Percentiles rank a stretch among this genome's conserved stretches.
Conservation (phyloP, 2,329 filamentous ascomycete species). For the Lasiodiplodia gonubiensis region DNA sequence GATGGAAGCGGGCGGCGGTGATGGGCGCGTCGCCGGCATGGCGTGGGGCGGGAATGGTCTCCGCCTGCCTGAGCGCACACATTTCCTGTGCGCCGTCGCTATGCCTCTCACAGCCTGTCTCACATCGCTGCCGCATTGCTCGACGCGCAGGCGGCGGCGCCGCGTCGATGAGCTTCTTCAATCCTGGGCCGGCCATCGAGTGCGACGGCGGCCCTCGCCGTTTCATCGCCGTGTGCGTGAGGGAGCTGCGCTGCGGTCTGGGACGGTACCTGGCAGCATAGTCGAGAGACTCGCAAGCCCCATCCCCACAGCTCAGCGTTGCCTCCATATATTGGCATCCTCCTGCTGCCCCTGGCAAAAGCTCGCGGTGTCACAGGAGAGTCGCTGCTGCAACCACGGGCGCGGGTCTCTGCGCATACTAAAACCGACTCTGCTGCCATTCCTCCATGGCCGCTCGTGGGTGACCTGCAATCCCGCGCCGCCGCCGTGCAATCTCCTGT, state of each 20-base stretch:
- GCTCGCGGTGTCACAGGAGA: constrained; percentile 45
- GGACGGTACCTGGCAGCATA: constrained; percentile 49
- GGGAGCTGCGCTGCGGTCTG: constrained; percentile 47
- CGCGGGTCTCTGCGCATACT: constrained; percentile 45
- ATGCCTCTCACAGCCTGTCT: constrained; percentile 41
- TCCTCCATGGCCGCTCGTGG: constrained; percentile 42
- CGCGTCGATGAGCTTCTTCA: constrained; percentile 39
- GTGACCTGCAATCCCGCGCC: constrained; percentile 38
- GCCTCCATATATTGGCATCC: constrained; percentile 47
- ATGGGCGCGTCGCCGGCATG: background rate
- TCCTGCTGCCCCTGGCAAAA: constrained; percentile 40
- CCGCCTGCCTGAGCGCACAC: constrained; percentile 12
- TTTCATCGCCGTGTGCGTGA: constrained; percentile 44
- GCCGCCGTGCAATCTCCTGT: constrained; percentile 41
- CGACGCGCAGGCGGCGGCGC: constrained; percentile 45
- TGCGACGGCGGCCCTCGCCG: constrained; percentile 44
- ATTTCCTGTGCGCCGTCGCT: constrained; percentile 42
- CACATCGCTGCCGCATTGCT: constrained; percentile 44
- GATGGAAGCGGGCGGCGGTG: background rate
- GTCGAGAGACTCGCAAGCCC: constrained; percentile 41
- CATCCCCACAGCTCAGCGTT: constrained; percentile 38
- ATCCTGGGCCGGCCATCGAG: constrained; percentile 34
- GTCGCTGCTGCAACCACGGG: constrained; percentile 41
- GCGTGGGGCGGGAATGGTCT: background rate
- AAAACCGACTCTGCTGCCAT: constrained; percentile 41